Evolutionary conservation across 768 basidiomycete species (phyloP).

Genomic region (Punctularia strigosozonata): DNA sequence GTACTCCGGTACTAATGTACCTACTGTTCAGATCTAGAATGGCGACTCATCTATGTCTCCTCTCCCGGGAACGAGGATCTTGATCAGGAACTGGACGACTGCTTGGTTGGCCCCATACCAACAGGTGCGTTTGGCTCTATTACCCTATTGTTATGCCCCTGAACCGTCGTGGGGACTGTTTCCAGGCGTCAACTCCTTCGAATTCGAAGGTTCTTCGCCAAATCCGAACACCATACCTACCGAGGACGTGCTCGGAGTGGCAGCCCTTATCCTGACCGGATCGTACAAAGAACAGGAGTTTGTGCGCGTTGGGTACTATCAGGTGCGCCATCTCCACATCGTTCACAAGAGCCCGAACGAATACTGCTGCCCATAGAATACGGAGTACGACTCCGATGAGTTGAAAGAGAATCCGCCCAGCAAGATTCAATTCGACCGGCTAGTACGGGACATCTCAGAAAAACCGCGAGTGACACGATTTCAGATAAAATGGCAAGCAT

Average conservation of each 20-base stretch:
- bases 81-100: constrained; percentile 96
- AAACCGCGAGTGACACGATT: constrained; percentile 93
- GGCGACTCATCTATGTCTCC: constrained; percentile 95
- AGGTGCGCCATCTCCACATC: too few relatives aligned
- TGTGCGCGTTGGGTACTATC: constrained; percentile 98
- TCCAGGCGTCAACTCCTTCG: constrained; percentile 95
- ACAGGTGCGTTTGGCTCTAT: too few relatives aligned
- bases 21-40: constrained; percentile 71
- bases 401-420: constrained; percentile 69
- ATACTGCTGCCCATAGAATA: too few relatives aligned
- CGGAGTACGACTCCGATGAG: constrained; percentile 93
- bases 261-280: constrained; percentile 93
- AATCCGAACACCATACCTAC: constrained; percentile 74
- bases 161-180: too few relatives aligned
- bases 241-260: constrained; percentile 90
- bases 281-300: constrained; percentile 97
- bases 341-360: too few relatives aligned
- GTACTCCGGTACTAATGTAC: too few relatives aligned
- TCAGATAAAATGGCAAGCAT: constrained; percentile 70
- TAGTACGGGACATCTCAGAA: constrained; percentile 79
- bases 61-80: constrained; percentile 83
- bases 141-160: too few relatives aligned
- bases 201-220: constrained; percentile 85
- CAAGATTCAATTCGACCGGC: constrained; percentile 58
- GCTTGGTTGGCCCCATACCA: constrained; percentile 94